Percentiles rank a stretch among this genome's conserved stretches.
phyloP scores from a whole-genome alignment of 306 rosid species.

The Cyamopsis tetragonoloba region DNA sequence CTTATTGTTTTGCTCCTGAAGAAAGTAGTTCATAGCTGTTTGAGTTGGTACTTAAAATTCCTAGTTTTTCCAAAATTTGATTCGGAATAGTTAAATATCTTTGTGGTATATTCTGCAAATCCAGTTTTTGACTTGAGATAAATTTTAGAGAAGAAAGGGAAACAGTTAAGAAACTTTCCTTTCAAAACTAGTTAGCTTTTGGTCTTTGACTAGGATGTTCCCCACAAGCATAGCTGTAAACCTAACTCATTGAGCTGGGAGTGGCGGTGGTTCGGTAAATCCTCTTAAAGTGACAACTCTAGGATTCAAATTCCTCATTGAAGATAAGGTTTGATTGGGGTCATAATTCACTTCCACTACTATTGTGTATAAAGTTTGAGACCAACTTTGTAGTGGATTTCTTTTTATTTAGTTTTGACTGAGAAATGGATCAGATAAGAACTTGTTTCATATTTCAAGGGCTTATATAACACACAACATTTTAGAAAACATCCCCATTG shows the following conservation, averaged over 20 bases:
- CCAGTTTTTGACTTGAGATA: neutral
- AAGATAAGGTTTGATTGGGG: neutral
- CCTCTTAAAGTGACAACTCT: neutral
- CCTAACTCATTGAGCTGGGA: neutral
- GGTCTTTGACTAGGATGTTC: neutral
- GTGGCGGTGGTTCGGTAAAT: neutral
- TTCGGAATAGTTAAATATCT: slow-evolving; percentile 3
- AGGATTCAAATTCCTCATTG: neutral
- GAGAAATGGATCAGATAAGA: neutral
- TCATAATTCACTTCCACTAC: neutral
- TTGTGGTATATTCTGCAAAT: neutral
- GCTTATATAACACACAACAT: neutral
- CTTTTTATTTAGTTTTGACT: neutral
- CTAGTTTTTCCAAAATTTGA: neutral
- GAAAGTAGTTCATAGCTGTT: neutral
- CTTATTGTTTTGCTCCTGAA: no score
- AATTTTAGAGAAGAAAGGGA: neutral
- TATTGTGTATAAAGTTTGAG: neutral
- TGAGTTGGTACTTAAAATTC: neutral
- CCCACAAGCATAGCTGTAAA: neutral
- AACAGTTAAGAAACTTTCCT: neutral
- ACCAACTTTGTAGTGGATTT: neutral
- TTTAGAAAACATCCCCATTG: neutral
- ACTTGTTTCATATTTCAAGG: neutral
- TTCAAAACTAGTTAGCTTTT: no score